These are phyloP conservation scores for Stephanodiscus triporus DNA, from an alignment of 108 stramenopile species.

Conservation along the genomic window DNA sequence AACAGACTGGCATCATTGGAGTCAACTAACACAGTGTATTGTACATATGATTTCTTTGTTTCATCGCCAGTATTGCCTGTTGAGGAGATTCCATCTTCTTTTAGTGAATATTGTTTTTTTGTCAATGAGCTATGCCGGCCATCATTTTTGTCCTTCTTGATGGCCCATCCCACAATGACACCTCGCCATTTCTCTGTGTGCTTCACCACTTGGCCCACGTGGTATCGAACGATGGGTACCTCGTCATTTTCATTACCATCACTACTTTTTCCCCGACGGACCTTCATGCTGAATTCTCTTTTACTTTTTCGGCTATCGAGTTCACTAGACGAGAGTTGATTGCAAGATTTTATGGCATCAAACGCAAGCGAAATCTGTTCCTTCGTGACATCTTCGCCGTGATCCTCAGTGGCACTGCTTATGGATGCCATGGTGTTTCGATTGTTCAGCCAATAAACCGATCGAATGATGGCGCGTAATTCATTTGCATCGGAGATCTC, in stretches of 20 bases:
- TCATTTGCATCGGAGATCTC: constrained; percentile 55
- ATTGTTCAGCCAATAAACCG: constrained; percentile 71
- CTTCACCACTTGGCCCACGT: constrained; percentile 76
- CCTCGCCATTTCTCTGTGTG: constrained; percentile 79
- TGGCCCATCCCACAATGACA: constrained; percentile 71
- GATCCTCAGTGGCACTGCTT: background rate
- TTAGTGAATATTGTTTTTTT: constrained; percentile 57
- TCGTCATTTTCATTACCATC: constrained; percentile 21
- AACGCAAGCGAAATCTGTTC: constrained; percentile 66
- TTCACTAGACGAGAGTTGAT: constrained; percentile 59
- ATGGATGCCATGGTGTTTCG: constrained; percentile 17
- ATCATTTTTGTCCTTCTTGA: constrained; percentile 22
- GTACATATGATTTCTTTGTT: constrained; percentile 31
- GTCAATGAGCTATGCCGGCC: constrained; percentile 66
- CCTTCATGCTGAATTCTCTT: constrained; percentile 28
- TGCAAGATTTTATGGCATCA: constrained; percentile 73
- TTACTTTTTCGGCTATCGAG: constrained; percentile 40
- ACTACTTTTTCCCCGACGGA: constrained; percentile 13
- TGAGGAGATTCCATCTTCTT: background rate
- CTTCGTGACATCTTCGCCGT: constrained; percentile 36
- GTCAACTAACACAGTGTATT: constrained; percentile 70
- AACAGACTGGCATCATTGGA: constrained; percentile 63
- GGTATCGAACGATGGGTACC: constrained; percentile 55
- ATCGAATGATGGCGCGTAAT: constrained; percentile 56
- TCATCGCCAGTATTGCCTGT: background rate